These are phyloP conservation scores for Phyllosticta citrichinensis DNA, from an alignment of 2,329 filamentous ascomycete genomes.

Conservation along the genomic window DNA sequence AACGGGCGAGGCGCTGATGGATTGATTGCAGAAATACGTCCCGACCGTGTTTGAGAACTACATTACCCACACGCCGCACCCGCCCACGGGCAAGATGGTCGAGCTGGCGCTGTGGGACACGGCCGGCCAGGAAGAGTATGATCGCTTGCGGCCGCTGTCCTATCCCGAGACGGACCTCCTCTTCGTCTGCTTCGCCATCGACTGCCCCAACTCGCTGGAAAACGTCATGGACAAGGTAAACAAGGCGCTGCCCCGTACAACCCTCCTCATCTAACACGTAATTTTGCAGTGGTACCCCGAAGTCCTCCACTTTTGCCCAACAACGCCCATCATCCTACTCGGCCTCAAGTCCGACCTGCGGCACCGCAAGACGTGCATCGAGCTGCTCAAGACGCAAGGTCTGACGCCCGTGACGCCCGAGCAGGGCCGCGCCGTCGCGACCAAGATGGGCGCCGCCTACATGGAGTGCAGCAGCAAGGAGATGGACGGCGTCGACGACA, in stretches of 20 bases:
- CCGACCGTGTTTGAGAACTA: conserved; percentile 99
- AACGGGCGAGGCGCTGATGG: background rate
- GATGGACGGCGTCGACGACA: conserved; percentile 90
- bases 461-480: conserved; percentile 99
- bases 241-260: background rate
- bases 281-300: conserved; percentile 84
- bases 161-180: conserved; percentile 97
- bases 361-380: conserved; percentile 91
- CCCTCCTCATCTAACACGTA: too few species aligned
- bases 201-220: conserved; percentile 95
- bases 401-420: conserved; percentile 88
- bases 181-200: conserved; percentile 98
- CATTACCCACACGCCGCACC: conserved; percentile 92
- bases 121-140: conserved; percentile 96
- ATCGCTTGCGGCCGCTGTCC: conserved; percentile 85
- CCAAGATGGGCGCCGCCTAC: conserved; percentile 90
- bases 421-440: conserved; percentile 77
- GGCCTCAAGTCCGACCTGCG: conserved; percentile 96
- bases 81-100: conserved; percentile 80
- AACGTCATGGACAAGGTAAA: conserved; percentile 97
- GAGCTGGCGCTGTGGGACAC: conserved; percentile 98
- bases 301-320: conserved; percentile 97
- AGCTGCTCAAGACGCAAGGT: conserved; percentile 96
- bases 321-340: conserved; percentile 88
- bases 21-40: conserved; percentile 76